A percentile compares a stretch with the other conserved stretches of the same genome.
These are phyloP conservation scores for Dactylis glomerata DNA, from an alignment of 176 grass and related monocot species.

Conservation along the genomic window DNA sequence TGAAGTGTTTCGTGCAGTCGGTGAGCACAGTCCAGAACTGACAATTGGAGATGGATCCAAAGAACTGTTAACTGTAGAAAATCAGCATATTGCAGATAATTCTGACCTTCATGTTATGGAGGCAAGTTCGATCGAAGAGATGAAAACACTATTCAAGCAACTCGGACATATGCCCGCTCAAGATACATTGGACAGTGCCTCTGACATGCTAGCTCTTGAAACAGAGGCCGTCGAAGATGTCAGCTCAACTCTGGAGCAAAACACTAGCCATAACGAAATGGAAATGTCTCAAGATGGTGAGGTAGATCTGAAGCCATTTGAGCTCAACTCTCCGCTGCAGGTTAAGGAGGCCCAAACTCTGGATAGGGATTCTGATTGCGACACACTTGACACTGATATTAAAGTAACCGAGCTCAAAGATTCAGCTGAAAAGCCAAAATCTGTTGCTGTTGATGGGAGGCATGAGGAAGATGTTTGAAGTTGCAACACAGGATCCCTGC, in stretches of 20 bases:
- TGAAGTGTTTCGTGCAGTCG: slow-evolving; percentile 2
- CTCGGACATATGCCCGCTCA: not conserved
- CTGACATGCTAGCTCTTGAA: slow-evolving; percentile 21
- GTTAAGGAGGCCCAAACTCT: not conserved
- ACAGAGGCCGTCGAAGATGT: slow-evolving; percentile 7
- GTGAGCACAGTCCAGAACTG: not conserved
- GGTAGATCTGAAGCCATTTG: not conserved
- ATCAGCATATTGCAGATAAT: not conserved
- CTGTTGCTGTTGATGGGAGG: not conserved
- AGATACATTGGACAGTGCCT: not conserved
- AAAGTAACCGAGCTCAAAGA: not conserved
- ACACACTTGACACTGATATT: not conserved
- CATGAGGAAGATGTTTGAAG: not conserved
- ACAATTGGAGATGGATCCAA: not conserved
- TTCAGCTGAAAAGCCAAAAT: not conserved
- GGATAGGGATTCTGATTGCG: not conserved
- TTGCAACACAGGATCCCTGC: not conserved
- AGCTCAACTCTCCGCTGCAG: not conserved
- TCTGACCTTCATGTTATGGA: slow-evolving; percentile 28
- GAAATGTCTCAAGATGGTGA: not conserved
- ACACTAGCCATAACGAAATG: not conserved
- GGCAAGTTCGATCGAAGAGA: not conserved
- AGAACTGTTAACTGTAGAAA: not conserved
- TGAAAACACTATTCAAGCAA: not conserved
- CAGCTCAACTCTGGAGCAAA: not conserved